Evolutionary conservation across 1,284 basidiomycete genomes (phyloP).

Genomic region (Leccinum colubrinum): DNA sequence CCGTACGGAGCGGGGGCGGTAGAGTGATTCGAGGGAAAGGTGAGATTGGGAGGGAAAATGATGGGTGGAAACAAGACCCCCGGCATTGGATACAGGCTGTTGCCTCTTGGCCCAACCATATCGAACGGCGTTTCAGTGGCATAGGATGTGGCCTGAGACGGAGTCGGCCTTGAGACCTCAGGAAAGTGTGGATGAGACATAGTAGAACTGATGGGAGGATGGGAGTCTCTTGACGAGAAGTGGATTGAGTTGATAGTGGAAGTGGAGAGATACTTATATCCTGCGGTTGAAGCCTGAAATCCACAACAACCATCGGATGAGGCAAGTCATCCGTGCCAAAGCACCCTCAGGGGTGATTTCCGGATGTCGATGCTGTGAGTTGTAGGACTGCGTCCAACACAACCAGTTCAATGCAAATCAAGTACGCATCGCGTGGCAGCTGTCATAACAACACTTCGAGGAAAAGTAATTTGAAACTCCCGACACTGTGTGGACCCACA

Average conservation of each 20-base stretch:
- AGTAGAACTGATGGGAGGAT: too few relatives aligned
- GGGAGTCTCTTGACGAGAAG: neutral
- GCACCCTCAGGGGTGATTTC: neutral
- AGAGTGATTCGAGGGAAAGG: neutral
- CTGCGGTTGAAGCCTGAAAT: neutral
- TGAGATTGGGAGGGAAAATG: neutral
- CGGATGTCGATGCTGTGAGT: neutral
- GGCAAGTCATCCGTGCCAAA: constrained; percentile 1
- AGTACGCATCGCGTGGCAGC: neutral
- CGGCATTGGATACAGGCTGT: neutral
- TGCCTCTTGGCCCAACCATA: too few relatives aligned
- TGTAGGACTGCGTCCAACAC: neutral
- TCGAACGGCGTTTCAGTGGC: neutral
- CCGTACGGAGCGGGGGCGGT: neutral
- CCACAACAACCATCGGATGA: neutral
- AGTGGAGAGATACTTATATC: neutral
- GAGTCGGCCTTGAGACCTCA: neutral
- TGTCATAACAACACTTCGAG: neutral
- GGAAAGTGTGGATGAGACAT: constrained; percentile 1
- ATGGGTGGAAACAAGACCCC: neutral
- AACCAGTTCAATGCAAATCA: neutral
- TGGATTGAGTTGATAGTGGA: neutral
- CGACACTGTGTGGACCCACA: neutral
- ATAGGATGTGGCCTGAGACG: neutral
- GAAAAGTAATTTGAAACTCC: neutral